Evolutionary conservation across 2,329 filamentous ascomycete genomes (phyloP).

Genomic region (Cryphonectria parasitica): DNA sequence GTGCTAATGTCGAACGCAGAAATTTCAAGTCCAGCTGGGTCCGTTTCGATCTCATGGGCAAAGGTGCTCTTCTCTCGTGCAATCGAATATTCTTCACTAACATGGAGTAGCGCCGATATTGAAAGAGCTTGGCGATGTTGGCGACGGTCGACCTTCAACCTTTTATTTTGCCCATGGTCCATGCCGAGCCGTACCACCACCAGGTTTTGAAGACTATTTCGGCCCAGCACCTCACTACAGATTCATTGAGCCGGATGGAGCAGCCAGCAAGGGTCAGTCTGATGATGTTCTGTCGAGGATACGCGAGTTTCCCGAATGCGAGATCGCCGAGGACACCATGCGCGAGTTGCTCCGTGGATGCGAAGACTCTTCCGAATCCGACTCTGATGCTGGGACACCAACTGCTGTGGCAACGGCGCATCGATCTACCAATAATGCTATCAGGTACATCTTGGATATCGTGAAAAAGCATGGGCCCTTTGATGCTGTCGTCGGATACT

Average conservation of each 20-base stretch:
- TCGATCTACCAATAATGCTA: slow-evolving; percentile 45
- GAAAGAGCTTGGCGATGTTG: slow-evolving; percentile 22
- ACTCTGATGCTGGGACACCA: neutral
- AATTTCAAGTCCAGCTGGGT: slow-evolving; percentile 60
- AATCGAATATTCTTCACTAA: neutral
- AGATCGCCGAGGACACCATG: slow-evolving; percentile 35
- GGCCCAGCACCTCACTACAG: slow-evolving; percentile 59
- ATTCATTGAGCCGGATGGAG: slow-evolving; percentile 56
- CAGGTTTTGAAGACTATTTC: slow-evolving; percentile 61
- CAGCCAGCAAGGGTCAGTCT: slow-evolving; percentile 46
- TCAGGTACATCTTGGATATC: slow-evolving; percentile 41
- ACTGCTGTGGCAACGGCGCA: slow-evolving; percentile 35
- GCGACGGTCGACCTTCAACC: slow-evolving; percentile 15
- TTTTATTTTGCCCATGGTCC: slow-evolving; percentile 26
- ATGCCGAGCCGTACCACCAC: slow-evolving; percentile 41
- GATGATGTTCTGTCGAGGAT: slow-evolving; percentile 36
- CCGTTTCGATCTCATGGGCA: slow-evolving; percentile 24
- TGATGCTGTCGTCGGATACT: slow-evolving; percentile 63
- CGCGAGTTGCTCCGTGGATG: slow-evolving; percentile 26
- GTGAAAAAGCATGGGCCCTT: slow-evolving; percentile 37
- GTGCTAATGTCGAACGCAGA: slow-evolving; percentile 41
- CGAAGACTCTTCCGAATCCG: slow-evolving; percentile 2
- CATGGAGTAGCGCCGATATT: slow-evolving; percentile 28
- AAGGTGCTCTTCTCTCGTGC: neutral
- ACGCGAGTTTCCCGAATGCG: slow-evolving; percentile 39